Conservation (phyloP, 345 rosid genomes). For the Salix purpurea region DNA sequence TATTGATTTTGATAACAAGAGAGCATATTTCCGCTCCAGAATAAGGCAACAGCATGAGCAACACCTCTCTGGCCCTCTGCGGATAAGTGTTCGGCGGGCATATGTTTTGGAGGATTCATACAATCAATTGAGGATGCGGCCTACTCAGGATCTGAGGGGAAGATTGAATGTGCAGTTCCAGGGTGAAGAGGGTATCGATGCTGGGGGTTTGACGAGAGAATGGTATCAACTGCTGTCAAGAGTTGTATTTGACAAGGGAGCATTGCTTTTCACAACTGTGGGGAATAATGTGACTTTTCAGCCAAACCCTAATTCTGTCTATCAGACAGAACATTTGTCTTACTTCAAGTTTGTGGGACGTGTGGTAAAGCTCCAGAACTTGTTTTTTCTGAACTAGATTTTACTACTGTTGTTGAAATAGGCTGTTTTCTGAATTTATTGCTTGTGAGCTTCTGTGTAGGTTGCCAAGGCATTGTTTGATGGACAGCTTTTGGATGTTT, state of each 20-base stretch:
- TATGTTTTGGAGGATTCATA: conserved; percentile 96
- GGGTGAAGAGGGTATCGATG: conserved; percentile 99
- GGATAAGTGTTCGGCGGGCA: conserved; percentile 84
- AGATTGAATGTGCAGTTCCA: conserved; percentile 91
- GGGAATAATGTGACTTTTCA: conserved; percentile 93
- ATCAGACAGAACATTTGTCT: conserved; percentile 93
- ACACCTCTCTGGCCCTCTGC: conserved; percentile 82
- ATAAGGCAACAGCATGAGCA: conserved; percentile 89
- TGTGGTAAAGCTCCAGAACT: conserved; percentile 55
- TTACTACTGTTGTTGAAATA: conserved; percentile 2
- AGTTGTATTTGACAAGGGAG: conserved; percentile 91
- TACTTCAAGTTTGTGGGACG: conserved; percentile 96
- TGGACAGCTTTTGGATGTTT: conserved; percentile 95
- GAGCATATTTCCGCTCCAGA: conserved; percentile 86
- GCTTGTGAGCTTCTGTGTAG: conserved; percentile 35
- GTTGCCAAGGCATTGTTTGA: conserved; percentile 94
- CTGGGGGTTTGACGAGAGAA: conserved; percentile 95
- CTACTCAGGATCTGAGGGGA: conserved; percentile 85
- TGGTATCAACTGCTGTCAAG: conserved; percentile 97
- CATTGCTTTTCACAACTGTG: conserved; percentile 90
- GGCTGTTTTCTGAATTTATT: neutral
- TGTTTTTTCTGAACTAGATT: conserved; percentile 2
- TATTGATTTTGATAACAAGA: conserved; percentile 92
- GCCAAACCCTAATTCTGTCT: conserved; percentile 95
- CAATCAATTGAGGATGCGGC: conserved; percentile 92